A percentile compares a stretch with the other conserved stretches of the same genome.
phyloP scores from a whole-genome alignment of 2,329 filamentous ascomycete genomes.

The Akanthomyces uredinophilus region DNA sequence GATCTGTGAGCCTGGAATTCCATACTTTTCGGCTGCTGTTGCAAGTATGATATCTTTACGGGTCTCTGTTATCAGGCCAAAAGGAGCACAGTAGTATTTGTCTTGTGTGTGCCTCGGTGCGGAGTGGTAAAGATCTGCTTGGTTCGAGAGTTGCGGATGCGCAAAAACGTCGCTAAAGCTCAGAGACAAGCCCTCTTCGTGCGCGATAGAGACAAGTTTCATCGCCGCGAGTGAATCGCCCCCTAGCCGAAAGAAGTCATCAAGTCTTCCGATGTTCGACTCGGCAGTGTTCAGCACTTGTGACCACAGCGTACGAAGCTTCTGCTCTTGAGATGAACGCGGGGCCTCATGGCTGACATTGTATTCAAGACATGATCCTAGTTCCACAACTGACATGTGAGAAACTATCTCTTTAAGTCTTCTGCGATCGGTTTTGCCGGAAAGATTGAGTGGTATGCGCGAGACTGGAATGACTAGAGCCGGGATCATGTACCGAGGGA shows the following conservation, averaged over 20 bases:
- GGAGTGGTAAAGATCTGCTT: not conserved
- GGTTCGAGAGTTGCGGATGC: not conserved
- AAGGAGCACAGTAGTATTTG: not conserved
- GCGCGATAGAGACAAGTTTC: constrained; percentile 34
- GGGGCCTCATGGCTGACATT: not conserved
- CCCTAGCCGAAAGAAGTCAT: constrained; percentile 35
- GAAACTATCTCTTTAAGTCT: not conserved
- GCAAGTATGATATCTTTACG: not conserved
- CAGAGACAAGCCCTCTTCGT: constrained; percentile 23
- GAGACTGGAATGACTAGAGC: not conserved
- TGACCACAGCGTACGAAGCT: constrained; percentile 32
- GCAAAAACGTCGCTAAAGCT: constrained; percentile 27
- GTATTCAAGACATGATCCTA: not conserved
- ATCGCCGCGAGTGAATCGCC: constrained; percentile 42
- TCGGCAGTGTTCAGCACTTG: constrained; percentile 33
- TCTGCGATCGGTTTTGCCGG: not conserved
- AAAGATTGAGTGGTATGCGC: constrained; percentile 1
- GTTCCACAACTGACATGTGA: not conserved
- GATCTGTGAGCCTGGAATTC: constrained; percentile 24
- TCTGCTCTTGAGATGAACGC: not conserved
- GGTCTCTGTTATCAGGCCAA: not conserved
- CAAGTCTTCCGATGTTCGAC: constrained; percentile 24
- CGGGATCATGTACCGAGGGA: not conserved
- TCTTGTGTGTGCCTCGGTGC: not conserved
- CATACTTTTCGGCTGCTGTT: constrained; percentile 22